Evolutionary conservation across 177 flowering plant genomes (phyloP).

Genomic region (Vitis hybrid): DNA sequence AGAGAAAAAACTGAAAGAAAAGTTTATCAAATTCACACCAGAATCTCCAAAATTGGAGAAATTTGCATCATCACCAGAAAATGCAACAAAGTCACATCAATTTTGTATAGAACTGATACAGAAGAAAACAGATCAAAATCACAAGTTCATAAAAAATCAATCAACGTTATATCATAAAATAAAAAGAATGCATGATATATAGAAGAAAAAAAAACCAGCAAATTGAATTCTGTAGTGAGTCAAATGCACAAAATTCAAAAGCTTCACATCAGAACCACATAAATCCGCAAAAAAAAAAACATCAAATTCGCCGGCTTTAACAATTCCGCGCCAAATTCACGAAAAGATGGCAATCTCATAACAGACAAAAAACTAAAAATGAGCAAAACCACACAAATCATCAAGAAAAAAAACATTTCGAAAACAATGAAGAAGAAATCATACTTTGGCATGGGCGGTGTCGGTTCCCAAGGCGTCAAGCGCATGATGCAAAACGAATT

Average conservation of each 20-base stretch:
- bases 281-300: background rate
- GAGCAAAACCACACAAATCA: no score
- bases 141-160: background rate
- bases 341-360: background rate
- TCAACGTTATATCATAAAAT: background rate
- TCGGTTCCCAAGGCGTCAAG: slow-evolving; percentile 59
- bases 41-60: background rate
- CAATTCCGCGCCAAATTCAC: background rate
- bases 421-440: background rate
- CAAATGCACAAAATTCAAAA: background rate
- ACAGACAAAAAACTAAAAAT: background rate
- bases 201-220: background rate
- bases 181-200: no score
- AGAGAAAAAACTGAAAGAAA: background rate
- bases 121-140: background rate
- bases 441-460: slow-evolving; percentile 44
- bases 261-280: background rate
- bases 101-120: no score
- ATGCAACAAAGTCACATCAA: background rate
- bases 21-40: background rate
- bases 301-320: background rate
- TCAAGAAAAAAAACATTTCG: background rate
- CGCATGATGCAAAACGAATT: slow-evolving; percentile 65
- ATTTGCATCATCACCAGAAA: background rate
- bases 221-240: background rate